phyloP scores from a whole-genome alignment of 2,329 filamentous ascomycete genomes.

The Incumbomyces lentus region DNA sequence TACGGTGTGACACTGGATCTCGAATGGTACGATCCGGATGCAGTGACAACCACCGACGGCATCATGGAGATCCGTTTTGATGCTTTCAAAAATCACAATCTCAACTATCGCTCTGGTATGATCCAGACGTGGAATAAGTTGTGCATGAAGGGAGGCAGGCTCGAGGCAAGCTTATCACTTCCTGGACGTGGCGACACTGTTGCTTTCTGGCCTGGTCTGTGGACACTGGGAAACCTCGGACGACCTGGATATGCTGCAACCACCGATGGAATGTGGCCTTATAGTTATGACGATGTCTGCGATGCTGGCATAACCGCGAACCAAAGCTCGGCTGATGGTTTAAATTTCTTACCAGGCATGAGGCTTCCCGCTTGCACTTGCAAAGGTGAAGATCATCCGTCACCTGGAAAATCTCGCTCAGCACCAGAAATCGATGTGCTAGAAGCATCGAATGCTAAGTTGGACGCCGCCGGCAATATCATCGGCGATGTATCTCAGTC shows the following conservation, averaged over 20 bases:
- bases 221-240: conserved; percentile 64
- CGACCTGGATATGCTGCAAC: conserved; percentile 59
- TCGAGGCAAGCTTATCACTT: conserved; percentile 61
- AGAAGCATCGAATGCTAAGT: conserved; percentile 51
- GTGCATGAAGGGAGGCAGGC: conserved; percentile 60
- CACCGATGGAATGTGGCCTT: conserved; percentile 64
- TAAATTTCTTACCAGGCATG: conserved; percentile 61
- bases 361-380: conserved; percentile 59
- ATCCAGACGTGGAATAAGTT: conserved; percentile 64
- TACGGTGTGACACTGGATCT: conserved; percentile 62
- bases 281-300: conserved; percentile 59
- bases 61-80: conserved; percentile 56
- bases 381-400: conserved; percentile 53
- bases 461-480: conserved; percentile 41
- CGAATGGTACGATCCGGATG: conserved; percentile 64
- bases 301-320: conserved; percentile 63
- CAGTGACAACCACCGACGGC: conserved; percentile 52
- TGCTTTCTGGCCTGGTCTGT: conserved; percentile 67
- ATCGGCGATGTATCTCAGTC: conserved; percentile 57
- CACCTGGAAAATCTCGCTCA: conserved; percentile 52
- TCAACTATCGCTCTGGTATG: conserved; percentile 64
- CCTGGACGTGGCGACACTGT: conserved; percentile 56
- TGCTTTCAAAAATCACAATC: conserved; percentile 52
- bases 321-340: conserved; percentile 56
- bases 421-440: conserved; percentile 64